Conservation (phyloP, 75 land plant genomes). For the Cupressus sempervirens region DNA sequence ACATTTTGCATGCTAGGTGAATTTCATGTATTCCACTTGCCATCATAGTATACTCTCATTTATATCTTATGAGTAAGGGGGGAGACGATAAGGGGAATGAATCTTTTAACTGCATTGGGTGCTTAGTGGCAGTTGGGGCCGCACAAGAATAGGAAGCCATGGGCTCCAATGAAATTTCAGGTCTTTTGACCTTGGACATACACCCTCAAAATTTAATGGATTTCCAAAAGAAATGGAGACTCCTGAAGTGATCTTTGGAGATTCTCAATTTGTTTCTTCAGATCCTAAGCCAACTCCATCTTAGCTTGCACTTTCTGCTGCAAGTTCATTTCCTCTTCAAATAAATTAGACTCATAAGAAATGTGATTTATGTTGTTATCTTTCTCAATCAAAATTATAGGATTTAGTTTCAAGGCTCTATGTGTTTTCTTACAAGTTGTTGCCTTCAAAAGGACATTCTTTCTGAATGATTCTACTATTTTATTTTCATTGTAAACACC, state of each 20-base stretch:
- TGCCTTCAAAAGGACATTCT: background rate
- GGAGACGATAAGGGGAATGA: too few species aligned
- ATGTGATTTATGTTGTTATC: background rate
- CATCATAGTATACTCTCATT: too few species aligned
- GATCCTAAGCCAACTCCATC: background rate
- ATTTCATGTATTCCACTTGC: too few species aligned
- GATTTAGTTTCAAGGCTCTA: background rate
- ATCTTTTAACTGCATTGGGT: too few species aligned
- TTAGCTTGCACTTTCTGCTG: background rate
- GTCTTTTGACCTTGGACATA: too few species aligned
- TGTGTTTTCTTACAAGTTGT: background rate
- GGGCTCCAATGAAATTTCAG: too few species aligned
- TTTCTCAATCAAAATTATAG: background rate
- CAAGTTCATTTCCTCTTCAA: background rate
- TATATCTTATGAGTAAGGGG: too few species aligned
- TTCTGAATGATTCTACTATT: background rate
- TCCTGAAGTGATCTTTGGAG: background rate
- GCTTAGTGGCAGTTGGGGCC: too few species aligned
- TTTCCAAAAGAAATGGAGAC: too few species aligned
- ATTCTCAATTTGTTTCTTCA: background rate
- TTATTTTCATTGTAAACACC: background rate
- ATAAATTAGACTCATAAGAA: background rate
- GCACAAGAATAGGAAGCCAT: too few species aligned
- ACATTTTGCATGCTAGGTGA: too few species aligned
- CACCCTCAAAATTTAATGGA: too few species aligned